phyloP scores from a whole-genome alignment of 2,329 filamentous ascomycete genomes.

The Scedosporium aurantiacum region DNA sequence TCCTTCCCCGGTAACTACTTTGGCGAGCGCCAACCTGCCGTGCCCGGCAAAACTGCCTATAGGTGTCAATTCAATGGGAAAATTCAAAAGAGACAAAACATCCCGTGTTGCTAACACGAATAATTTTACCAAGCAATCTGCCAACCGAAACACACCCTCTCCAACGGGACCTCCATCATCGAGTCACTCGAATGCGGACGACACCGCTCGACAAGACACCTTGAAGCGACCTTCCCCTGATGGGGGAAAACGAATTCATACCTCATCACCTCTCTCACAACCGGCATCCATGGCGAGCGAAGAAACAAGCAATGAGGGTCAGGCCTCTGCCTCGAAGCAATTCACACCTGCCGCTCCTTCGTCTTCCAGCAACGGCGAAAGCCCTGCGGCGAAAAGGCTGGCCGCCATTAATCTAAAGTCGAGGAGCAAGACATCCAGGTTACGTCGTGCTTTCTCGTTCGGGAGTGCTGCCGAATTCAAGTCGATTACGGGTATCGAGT shows the following conservation, averaged over 20 bases:
- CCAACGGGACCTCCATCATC: slow-evolving; percentile 43
- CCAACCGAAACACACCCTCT: slow-evolving; percentile 46
- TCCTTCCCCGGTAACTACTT: background rate
- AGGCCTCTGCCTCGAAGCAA: slow-evolving; percentile 15
- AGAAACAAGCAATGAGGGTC: slow-evolving; percentile 30
- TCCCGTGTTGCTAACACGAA: slow-evolving; percentile 33
- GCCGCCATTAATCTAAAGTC: slow-evolving; percentile 76
- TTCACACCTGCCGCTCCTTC: slow-evolving; percentile 18
- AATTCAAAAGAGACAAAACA: slow-evolving; percentile 8
- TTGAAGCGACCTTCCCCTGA: slow-evolving; percentile 52
- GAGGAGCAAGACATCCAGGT: slow-evolving; percentile 74
- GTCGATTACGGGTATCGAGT: slow-evolving; percentile 57
- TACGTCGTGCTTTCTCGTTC: slow-evolving; percentile 91
- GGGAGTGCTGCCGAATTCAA: slow-evolving; percentile 87
- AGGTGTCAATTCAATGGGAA: background rate
- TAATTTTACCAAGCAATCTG: slow-evolving; percentile 33
- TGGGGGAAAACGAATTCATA: slow-evolving; percentile 52
- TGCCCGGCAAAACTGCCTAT: background rate
- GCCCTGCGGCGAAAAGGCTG: slow-evolving; percentile 73
- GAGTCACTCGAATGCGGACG: background rate
- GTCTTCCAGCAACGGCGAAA: slow-evolving; percentile 29
- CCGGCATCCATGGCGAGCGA: slow-evolving; percentile 53
- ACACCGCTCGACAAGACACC: slow-evolving; percentile 31
- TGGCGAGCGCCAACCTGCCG: background rate
- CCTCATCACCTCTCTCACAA: slow-evolving; percentile 64